phyloP scores from a whole-genome alignment of 2,329 filamentous ascomycete species.

The Aurifilum marmelostoma region DNA sequence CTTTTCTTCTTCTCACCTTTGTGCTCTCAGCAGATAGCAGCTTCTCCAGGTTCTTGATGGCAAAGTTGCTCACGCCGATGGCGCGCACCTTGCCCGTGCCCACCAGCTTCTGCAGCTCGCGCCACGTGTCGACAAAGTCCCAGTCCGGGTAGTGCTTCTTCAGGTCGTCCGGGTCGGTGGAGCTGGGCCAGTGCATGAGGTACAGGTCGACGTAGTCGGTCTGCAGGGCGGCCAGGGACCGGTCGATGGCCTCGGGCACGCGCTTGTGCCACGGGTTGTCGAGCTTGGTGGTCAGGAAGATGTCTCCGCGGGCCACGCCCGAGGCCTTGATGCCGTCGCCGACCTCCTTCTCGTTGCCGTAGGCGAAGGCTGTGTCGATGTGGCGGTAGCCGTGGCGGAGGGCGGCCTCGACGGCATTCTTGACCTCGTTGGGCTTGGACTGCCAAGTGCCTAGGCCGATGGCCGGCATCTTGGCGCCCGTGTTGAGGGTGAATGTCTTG shows the following conservation, averaged over 20 bases:
- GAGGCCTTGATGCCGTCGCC: constrained; percentile 66
- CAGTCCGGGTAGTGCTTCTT: constrained; percentile 75
- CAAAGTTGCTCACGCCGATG: constrained; percentile 88
- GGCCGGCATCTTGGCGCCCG: constrained; percentile 76
- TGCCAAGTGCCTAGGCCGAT: constrained; percentile 82
- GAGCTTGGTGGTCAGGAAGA: constrained; percentile 77
- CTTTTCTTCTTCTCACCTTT: constrained; percentile 50
- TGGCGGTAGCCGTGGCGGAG: constrained; percentile 72
- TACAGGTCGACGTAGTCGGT: constrained; percentile 71
- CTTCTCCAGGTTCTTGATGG: constrained; percentile 77
- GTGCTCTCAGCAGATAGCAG: constrained; percentile 68
- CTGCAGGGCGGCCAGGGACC: constrained; percentile 62
- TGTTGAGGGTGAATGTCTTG: constrained; percentile 71
- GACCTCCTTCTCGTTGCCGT: constrained; percentile 75
- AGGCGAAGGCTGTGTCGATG: constrained; percentile 76
- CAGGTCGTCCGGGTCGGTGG: constrained; percentile 62
- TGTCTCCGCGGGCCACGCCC: constrained; percentile 65
- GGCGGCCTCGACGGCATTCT: constrained; percentile 71
- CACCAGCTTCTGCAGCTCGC: constrained; percentile 71
- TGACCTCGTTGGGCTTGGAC: constrained; percentile 69
- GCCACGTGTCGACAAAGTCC: constrained; percentile 82
- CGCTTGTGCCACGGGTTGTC: constrained; percentile 75
- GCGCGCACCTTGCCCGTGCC: constrained; percentile 73
- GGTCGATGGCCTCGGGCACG: constrained; percentile 63
- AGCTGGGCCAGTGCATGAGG: constrained; percentile 73